These are phyloP conservation scores for Medicago lupulina DNA, from an alignment of 306 rosid genomes.

Conservation along the genomic window DNA sequence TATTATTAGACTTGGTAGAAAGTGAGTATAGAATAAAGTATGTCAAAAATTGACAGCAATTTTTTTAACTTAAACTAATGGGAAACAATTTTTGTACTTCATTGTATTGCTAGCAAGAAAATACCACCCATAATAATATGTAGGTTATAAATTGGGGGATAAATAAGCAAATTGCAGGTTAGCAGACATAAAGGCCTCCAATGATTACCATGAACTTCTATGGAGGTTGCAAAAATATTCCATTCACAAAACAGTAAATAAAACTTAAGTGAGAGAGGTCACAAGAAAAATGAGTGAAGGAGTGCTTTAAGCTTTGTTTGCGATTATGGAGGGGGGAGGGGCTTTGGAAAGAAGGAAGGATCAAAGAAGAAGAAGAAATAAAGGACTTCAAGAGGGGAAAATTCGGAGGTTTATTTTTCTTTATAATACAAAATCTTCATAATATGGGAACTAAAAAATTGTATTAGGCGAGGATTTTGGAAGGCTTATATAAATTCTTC, in stretches of 20 bases:
- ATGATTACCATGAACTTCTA: neutral
- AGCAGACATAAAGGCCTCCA: neutral
- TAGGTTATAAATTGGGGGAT: neutral
- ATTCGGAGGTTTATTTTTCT: no score
- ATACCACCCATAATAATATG: neutral
- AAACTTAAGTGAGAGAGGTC: neutral
- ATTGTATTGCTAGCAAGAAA: neutral
- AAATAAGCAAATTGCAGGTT: neutral
- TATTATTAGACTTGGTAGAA: neutral
- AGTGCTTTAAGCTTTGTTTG: neutral
- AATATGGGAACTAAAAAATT: no score
- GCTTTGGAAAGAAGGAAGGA: no score
- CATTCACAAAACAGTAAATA: neutral
- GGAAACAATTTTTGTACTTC: neutral
- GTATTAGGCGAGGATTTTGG: no score
- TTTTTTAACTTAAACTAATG: neutral
- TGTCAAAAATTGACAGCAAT: neutral
- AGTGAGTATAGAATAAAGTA: neutral
- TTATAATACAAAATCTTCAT: no score
- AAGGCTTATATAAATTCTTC: no score
- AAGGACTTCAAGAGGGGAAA: no score
- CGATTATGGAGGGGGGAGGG: no score
- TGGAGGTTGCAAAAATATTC: neutral
- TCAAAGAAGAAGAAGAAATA: no score
- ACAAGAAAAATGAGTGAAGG: neutral